Percentiles rank a stretch among this genome's conserved stretches.
Evolutionary conservation across 1,284 basidiomycete genomes (phyloP).

Genomic region (Lignosus rhinocerotis): DNA sequence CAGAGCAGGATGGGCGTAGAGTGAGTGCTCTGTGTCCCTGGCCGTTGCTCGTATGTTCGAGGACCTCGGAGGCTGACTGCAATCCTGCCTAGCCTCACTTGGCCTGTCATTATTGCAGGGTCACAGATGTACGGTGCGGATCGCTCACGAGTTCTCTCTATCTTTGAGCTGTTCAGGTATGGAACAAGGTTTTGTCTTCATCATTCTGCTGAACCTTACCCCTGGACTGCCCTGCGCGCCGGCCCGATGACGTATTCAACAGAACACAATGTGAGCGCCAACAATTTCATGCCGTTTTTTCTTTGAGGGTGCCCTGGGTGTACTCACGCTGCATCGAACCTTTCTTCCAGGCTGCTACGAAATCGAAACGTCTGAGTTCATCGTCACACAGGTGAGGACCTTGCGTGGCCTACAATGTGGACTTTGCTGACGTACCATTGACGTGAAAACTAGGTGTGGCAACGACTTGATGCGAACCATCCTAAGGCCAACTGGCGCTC

Average conservation of each 20-base stretch:
- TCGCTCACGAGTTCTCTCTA: conserved; percentile 40
- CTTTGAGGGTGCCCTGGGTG: background rate
- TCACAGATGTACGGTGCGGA: conserved; percentile 39
- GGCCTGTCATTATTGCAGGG: conserved; percentile 48
- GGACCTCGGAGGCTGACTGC: background rate
- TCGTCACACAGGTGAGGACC: conserved; percentile 44
- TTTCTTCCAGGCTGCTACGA: conserved; percentile 42
- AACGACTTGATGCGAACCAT: conserved; percentile 38
- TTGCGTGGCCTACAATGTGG: conserved; percentile 22
- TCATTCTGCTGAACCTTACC: conserved; percentile 16
- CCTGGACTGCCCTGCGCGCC: conserved; percentile 5
- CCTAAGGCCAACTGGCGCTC: conserved; percentile 40
- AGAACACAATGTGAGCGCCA: conserved; percentile 29
- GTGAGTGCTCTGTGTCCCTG: conserved; percentile 29
- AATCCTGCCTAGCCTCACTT: conserved; percentile 36
- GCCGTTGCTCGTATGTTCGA: background rate
- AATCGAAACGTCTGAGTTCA: conserved; percentile 48
- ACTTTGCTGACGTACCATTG: conserved; percentile 26
- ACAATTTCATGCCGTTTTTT: background rate
- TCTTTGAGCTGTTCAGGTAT: conserved; percentile 47
- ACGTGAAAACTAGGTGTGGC: conserved; percentile 37
- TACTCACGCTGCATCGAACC: conserved; percentile 8
- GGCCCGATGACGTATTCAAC: conserved; percentile 14
- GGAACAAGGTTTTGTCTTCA: conserved; percentile 19
- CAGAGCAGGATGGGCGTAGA: conserved; percentile 36